A percentile compares a stretch with the other conserved stretches of the same genome.
Evolutionary conservation across 2,329 filamentous ascomycete genomes (phyloP).

Genomic region (Dothistroma pini): DNA sequence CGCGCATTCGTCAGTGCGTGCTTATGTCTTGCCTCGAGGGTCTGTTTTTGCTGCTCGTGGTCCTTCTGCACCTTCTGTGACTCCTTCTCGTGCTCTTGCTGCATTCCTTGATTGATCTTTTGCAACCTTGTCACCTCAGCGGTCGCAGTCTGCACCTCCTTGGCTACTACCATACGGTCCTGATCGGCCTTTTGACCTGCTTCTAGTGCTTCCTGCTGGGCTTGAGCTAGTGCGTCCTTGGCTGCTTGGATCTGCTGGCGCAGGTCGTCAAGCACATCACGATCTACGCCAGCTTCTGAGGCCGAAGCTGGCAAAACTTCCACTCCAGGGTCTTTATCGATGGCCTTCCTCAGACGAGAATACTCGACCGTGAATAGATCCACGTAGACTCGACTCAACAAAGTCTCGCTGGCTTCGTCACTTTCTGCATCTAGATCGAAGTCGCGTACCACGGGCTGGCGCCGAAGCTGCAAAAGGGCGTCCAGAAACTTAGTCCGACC

Average conservation of each 20-base stretch:
- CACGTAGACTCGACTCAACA: slow-evolving; percentile 74
- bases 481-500: slow-evolving; percentile 86
- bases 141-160: slow-evolving; percentile 42
- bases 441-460: slow-evolving; percentile 75
- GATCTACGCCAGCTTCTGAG: slow-evolving; percentile 87
- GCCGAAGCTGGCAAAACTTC: slow-evolving; percentile 79
- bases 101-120: slow-evolving; percentile 66
- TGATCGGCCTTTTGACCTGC: slow-evolving; percentile 56
- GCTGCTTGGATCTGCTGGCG: slow-evolving; percentile 73
- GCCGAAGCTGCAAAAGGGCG: slow-evolving; percentile 70
- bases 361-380: slow-evolving; percentile 97
- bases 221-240: slow-evolving; percentile 55
- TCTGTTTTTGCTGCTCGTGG: slow-evolving; percentile 36
- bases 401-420: slow-evolving; percentile 24
- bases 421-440: slow-evolving; percentile 64
- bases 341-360: slow-evolving; percentile 73
- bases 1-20: slow-evolving; percentile 27
- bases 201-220: slow-evolving; percentile 54
- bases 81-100: slow-evolving; percentile 62
- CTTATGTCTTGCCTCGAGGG: slow-evolving; percentile 35
- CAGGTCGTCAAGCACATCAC: slow-evolving; percentile 84
- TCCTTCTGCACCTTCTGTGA: slow-evolving; percentile 47
- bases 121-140: slow-evolving; percentile 54
- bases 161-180: slow-evolving; percentile 41
- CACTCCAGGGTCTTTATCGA: slow-evolving; percentile 85